Evolutionary conservation across 2,329 filamentous ascomycete species (phyloP).

Genomic region (Colletotrichum aenigma): DNA sequence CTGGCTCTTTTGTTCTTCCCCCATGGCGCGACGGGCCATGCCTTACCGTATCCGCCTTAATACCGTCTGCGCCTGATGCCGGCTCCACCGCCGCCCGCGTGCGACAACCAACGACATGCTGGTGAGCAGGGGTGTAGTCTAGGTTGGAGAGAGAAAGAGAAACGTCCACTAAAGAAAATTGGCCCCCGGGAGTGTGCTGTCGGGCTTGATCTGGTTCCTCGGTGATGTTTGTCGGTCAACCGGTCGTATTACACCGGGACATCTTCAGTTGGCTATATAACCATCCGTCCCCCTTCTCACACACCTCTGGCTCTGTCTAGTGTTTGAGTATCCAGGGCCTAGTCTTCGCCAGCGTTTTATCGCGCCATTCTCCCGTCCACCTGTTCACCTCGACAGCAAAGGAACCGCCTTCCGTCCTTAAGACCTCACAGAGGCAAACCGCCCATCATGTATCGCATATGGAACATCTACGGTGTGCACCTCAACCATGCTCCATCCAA

Average conservation of each 20-base stretch:
- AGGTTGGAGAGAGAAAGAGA: neutral
- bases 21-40: neutral
- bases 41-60: neutral
- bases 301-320: neutral
- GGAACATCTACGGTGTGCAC: conserved; percentile 39
- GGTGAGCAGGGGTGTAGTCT: neutral
- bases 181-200: neutral
- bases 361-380: neutral
- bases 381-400: neutral
- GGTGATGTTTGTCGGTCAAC: neutral
- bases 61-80: neutral
- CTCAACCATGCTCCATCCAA: neutral
- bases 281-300: neutral
- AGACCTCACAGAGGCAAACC: neutral
- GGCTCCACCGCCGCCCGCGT: neutral
- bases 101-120: neutral
- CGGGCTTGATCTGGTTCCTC: neutral
- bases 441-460: conserved; percentile 36
- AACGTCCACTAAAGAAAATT: neutral
- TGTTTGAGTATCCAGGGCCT: neutral
- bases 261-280: neutral
- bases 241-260: neutral
- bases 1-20: neutral
- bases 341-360: neutral
- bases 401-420: neutral